Base-by-base conservation (phyloP, 179 eudicot genomes). In the Silene coronaria region DNA sequence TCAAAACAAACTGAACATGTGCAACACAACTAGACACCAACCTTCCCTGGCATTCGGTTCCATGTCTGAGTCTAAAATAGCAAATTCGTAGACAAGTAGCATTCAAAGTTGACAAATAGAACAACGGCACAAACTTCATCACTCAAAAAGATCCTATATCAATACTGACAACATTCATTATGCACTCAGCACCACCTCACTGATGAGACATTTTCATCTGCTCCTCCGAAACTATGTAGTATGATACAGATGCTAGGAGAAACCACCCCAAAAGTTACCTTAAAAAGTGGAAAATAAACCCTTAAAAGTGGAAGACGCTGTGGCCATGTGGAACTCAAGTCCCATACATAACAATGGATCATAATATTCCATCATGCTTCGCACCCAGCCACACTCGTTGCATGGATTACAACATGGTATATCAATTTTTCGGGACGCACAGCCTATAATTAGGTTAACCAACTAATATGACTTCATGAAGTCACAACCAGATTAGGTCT, bases 221-320 rank as follows among this genome's bases (percentile, higher is more conserved):
- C 13, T 61, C 78, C 38, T 61, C 66, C 30, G 10, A 42, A 42
- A 69, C 53, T 53, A 68, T 53, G 59, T 55, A 55, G 59, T n/a
- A 55, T 55, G 22, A 55, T 55, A 55, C 8, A 55, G 59, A 55
- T 55, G 13, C 12, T n/a, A 55, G 22, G 59, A 16, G 59, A 55
- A 45, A 45, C 48, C 16, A n/a, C 61, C 61, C 22, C 61, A 57
- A 57, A 57, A 57, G 23, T 19, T 57, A 57, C 21, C 21, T 19
- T 19, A 55, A 17, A 53, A 19, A 6, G 60, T 55, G 60, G 22
- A 55, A 19, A 4, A 55, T 55, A 55, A 55, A 55, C 60, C 60
- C 48, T 9, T 42, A 2, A 10, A 42, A 42, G 6, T 9, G 13
- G 13, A 42, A 17, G 21, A 55, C 60, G 17, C 9, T 55, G 17